Evolutionary conservation across 1,139 yeast genomes (phyloP).

Genomic region (Zygosaccharomyces pseudobailii): DNA sequence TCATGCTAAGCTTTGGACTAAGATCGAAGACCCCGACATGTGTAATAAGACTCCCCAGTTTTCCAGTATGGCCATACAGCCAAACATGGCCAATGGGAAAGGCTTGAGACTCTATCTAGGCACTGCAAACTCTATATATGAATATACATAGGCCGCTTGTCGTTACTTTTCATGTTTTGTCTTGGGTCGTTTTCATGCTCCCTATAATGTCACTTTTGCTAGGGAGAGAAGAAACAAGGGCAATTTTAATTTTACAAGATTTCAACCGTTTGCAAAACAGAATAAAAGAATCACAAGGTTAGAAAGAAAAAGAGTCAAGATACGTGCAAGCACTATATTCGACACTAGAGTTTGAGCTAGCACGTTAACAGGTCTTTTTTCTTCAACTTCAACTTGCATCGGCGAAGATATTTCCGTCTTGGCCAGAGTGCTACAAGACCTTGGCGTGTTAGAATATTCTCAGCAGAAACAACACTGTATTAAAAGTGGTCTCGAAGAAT

Average conservation of each 20-base stretch:
- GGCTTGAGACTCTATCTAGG: conserved; percentile 21
- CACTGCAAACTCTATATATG: conserved; percentile 13
- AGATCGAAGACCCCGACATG: conserved; percentile 16
- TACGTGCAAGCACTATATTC: background rate
- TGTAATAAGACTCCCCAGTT: conserved; percentile 11
- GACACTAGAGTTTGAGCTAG: background rate
- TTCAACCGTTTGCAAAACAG: background rate
- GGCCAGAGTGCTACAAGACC: background rate
- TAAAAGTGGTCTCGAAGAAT: background rate
- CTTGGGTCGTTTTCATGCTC: background rate
- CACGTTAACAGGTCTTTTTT: background rate
- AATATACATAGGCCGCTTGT: conserved; percentile 10
- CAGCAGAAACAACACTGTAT: background rate
- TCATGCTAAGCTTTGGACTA: conserved; percentile 49
- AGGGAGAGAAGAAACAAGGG: background rate
- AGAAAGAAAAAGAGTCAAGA: background rate
- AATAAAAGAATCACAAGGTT: background rate
- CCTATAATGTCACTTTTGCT: background rate
- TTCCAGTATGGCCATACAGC: conserved; percentile 24
- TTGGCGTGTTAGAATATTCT: background rate
- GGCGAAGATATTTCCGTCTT: background rate
- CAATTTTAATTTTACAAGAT: background rate
- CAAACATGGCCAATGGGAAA: conserved; percentile 12
- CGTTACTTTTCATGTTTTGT: background rate
- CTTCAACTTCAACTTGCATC: background rate